Evolutionary conservation across 1,284 basidiomycete genomes (phyloP), one percentile per base, ranked within the genome.

Genomic region (Sanguinoderma infundibulare): DNA sequence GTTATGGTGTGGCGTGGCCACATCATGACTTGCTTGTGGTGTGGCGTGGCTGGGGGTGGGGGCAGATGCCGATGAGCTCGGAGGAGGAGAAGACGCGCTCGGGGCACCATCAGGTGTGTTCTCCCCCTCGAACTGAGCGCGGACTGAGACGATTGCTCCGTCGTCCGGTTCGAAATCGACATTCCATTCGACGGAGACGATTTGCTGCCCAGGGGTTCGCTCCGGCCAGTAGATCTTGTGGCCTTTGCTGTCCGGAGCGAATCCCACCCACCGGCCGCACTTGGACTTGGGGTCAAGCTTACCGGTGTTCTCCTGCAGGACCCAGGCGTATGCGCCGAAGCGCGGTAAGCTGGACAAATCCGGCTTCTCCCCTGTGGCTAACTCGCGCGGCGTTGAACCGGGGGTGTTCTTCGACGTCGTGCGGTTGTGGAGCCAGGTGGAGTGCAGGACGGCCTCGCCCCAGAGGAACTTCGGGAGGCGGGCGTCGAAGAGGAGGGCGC

Each of bases 141-240:
- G 57, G 40, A 36, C 53, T 56, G 60, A n/a, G 9, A 55, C 32
- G 35, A n/a, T n/a, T 38, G 38, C 17, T 54, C 34, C 20, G 34
- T 39, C 17, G 38, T 57, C 55, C 28, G 61, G 61, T 20, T 67
- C 57, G 49, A 63, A 59, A 35, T 30, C 39, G 26, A 79, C 63
- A 57, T 79, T 73, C 14, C 74, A 57, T 63, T 81, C 76, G 17
- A 79, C 64, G 5, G 67, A 66, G 24, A 79, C 64, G 1, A 42
- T 61, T 0, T 59, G 57, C 22, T n/a, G n/a, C n/a, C n/a, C n/a
- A n/a, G n/a, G n/a, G n/a, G n/a, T n/a, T n/a, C 72, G 69, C 8
- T 55, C 59, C 2, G 74, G 72, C 75, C 76, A 80, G 58, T 78
- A 79, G 26, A 80, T 68, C 1, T 70, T 54, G 42, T 70, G 65